Conservation (phyloP, 1,139 yeast genomes). For the Magnusiomyces paraingens region DNA sequence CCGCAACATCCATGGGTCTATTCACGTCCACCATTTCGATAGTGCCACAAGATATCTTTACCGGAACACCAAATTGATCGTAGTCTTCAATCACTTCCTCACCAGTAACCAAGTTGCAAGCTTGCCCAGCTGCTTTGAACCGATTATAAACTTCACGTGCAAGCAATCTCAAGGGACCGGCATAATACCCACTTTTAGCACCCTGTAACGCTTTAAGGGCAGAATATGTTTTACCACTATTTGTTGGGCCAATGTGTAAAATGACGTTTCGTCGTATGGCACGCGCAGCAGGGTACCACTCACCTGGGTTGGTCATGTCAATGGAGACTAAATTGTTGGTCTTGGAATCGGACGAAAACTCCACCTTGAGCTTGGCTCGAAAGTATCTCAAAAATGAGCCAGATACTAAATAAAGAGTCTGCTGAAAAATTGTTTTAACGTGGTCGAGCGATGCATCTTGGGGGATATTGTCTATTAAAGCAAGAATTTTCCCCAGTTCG, state of each 20-base stretch:
- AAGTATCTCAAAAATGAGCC: slow-evolving; percentile 13
- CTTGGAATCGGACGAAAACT: slow-evolving; percentile 6
- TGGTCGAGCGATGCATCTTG: not conserved
- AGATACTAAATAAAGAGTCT: slow-evolving; percentile 3
- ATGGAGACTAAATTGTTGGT: slow-evolving; percentile 3
- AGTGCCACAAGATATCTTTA: slow-evolving; percentile 78
- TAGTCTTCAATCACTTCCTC: slow-evolving; percentile 83
- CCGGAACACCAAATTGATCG: slow-evolving; percentile 51
- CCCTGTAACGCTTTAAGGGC: slow-evolving; percentile 63
- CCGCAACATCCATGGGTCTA: slow-evolving; percentile 73
- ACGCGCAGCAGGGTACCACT: slow-evolving; percentile 87
- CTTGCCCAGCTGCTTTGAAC: slow-evolving; percentile 55
- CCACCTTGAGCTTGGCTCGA: slow-evolving; percentile 11
- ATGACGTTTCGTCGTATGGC: slow-evolving; percentile 68
- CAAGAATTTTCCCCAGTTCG: slow-evolving; percentile 10
- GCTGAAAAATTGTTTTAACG: not conserved
- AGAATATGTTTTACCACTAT: slow-evolving; percentile 89
- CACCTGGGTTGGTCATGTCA: slow-evolving; percentile 47
- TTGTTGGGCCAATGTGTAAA: slow-evolving; percentile 96
- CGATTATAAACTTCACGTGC: slow-evolving; percentile 89
- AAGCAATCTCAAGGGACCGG: slow-evolving; percentile 85
- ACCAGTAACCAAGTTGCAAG: slow-evolving; percentile 86
- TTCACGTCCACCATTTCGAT: slow-evolving; percentile 82
- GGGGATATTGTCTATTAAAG: slow-evolving; percentile 9
- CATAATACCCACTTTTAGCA: slow-evolving; percentile 83